Evolutionary conservation across 345 rosid species (phyloP).

Genomic region (Salix arbutifolia): DNA sequence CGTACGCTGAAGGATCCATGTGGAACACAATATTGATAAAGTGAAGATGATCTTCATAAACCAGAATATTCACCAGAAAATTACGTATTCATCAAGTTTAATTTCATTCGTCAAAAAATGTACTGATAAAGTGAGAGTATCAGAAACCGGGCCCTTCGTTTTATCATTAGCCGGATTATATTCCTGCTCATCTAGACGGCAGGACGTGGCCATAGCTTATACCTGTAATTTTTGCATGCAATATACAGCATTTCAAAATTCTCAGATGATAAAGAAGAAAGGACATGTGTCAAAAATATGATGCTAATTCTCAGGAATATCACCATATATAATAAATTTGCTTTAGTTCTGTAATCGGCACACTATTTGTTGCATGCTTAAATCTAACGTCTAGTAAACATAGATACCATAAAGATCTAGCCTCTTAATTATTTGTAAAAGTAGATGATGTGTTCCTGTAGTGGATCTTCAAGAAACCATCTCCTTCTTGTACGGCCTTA

Average conservation of each 20-base stretch:
- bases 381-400: neutral
- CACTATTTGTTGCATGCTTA: neutral
- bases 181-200: neutral
- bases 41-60: neutral
- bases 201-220: neutral
- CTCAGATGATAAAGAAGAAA: neutral
- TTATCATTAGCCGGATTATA: conserved; percentile 1
- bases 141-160: conserved; percentile 13
- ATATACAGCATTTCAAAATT: neutral
- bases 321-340: neutral
- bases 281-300: neutral
- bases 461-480: neutral
- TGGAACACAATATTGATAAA: too few relatives aligned
- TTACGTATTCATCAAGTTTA: neutral
- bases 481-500: neutral
- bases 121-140: neutral
- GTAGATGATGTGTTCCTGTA: neutral
- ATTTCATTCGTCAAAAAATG: neutral
- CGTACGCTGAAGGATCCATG: too few relatives aligned
- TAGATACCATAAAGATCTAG: neutral
- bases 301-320: neutral
- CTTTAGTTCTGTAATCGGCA: neutral
- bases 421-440: neutral
- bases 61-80: neutral
- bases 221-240: neutral